Conservation (phyloP, 2,329 filamentous ascomycete species). For the Sarocladium strictum region DNA sequence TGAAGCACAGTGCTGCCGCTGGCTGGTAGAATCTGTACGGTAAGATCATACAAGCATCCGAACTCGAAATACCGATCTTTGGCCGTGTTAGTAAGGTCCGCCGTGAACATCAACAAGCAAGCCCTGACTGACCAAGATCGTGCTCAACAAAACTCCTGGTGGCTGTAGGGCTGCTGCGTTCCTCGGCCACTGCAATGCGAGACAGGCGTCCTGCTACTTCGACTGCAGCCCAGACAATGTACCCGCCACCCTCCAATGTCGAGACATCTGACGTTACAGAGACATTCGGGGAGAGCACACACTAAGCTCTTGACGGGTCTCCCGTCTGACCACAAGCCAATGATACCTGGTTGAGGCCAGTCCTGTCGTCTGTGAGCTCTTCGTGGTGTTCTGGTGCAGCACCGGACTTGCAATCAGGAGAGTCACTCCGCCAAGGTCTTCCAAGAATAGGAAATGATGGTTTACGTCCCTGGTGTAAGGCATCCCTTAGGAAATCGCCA, state of each 20-base stretch:
- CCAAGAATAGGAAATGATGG: background rate
- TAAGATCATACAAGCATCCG: slow-evolving; percentile 44
- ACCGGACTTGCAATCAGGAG: too few species aligned
- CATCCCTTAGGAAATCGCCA: background rate
- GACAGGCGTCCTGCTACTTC: slow-evolving; percentile 15
- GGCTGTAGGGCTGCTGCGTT: background rate
- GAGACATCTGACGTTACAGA: slow-evolving; percentile 11
- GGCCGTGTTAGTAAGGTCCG: background rate
- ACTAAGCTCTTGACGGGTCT: background rate
- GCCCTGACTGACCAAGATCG: slow-evolving; percentile 7
- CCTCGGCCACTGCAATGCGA: background rate
- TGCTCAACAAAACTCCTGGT: slow-evolving; percentile 12
- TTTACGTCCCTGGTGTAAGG: background rate
- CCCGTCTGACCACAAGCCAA: too few species aligned
- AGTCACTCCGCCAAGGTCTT: background rate
- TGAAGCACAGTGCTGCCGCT: slow-evolving; percentile 36
- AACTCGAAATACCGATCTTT: slow-evolving; percentile 31
- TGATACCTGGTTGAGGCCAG: too few species aligned
- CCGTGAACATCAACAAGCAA: background rate
- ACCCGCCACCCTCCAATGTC: slow-evolving; percentile 11
- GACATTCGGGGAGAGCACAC: slow-evolving; percentile 14
- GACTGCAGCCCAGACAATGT: slow-evolving; percentile 14
- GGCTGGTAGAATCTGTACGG: slow-evolving; percentile 38
- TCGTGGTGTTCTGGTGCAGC: too few species aligned
- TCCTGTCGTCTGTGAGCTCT: too few species aligned